Evolutionary conservation across 2,329 filamentous ascomycete species (phyloP).

Genomic region (Dactylonectria estremocensis): DNA sequence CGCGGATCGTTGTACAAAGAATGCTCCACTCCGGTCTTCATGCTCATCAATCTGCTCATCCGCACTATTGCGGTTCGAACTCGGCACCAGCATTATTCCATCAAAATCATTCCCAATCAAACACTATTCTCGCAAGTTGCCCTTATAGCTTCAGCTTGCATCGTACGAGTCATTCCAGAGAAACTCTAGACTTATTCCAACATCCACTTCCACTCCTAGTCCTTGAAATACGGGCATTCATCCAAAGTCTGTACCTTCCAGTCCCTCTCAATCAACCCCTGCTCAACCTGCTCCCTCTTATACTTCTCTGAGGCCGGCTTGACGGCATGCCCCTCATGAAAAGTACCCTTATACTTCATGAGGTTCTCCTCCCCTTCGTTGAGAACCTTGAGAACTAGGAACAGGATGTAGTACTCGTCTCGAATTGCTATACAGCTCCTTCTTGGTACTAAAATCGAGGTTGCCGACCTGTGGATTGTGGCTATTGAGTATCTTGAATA

Average conservation of each 20-base stretch:
- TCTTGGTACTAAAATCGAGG: too few relatives aligned
- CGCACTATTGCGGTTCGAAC: too few relatives aligned
- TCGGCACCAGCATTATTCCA: not conserved
- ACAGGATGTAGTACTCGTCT: constrained; percentile 81
- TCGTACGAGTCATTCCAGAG: not conserved
- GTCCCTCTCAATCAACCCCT: constrained; percentile 69
- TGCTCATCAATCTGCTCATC: too few relatives aligned
- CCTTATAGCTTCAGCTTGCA: not conserved
- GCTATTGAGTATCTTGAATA: too few relatives aligned
- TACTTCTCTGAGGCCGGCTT: constrained; percentile 76
- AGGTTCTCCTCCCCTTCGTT: constrained; percentile 72
- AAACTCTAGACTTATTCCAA: constrained; percentile 1
- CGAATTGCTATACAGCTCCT: too few relatives aligned
- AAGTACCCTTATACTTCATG: constrained; percentile 87
- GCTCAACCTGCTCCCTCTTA: constrained; percentile 75
- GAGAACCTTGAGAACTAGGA: constrained; percentile 77
- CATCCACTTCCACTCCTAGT: constrained; percentile 68
- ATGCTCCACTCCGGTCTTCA: too few relatives aligned
- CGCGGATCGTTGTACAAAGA: too few relatives aligned
- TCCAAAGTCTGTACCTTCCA: constrained; percentile 81
- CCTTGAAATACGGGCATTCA: constrained; percentile 82
- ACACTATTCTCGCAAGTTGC: not conserved
- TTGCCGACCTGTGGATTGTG: too few relatives aligned
- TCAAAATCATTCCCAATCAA: not conserved
- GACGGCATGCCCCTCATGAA: constrained; percentile 83